Conservation (phyloP, 2,329 filamentous ascomycete genomes). For the Ophiocordyceps unilateralis region DNA sequence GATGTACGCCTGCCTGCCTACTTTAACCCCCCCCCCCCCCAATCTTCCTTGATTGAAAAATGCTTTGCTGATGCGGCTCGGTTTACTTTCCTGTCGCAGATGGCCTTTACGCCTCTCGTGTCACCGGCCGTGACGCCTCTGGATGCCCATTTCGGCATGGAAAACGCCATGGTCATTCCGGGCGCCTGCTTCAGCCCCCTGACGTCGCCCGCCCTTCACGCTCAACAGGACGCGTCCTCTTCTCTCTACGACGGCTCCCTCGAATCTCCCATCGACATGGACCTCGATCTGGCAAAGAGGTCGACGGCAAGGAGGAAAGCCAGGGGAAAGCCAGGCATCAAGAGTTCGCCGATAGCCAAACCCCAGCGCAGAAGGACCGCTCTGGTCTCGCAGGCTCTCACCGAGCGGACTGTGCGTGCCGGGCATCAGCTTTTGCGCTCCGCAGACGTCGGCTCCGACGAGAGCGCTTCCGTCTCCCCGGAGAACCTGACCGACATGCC, state of each 20-base stretch:
- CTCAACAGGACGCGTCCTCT: constrained; percentile 39
- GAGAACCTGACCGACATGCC: constrained; percentile 49
- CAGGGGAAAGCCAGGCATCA: constrained; percentile 34
- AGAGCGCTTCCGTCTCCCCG: constrained; percentile 47
- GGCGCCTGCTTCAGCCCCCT: constrained; percentile 69
- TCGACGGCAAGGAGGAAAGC: constrained; percentile 34
- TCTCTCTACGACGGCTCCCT: constrained; percentile 27
- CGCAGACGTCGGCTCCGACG: constrained; percentile 37
- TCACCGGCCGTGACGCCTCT: constrained; percentile 73
- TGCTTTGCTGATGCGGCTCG: too few relatives aligned
- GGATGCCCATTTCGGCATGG: constrained; percentile 49
- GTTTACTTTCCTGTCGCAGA: too few relatives aligned
- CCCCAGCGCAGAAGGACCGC: constrained; percentile 38
- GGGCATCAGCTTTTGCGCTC: constrained; percentile 18
- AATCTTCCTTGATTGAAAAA: too few relatives aligned
- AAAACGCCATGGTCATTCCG: constrained; percentile 42
- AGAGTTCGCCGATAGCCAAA: constrained; percentile 59
- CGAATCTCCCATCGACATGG: too few relatives aligned
- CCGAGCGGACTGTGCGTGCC: constrained; percentile 26
- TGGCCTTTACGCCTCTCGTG: constrained; percentile 65
- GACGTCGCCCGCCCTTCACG: constrained; percentile 63
- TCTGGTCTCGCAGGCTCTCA: constrained; percentile 37
- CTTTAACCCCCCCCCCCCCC: too few relatives aligned
- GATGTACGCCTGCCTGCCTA: too few relatives aligned
- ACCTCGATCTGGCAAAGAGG: background rate